phyloP scores from a whole-genome alignment of 495 filamentous ascomycete species.

The Neurospora sp. region DNA sequence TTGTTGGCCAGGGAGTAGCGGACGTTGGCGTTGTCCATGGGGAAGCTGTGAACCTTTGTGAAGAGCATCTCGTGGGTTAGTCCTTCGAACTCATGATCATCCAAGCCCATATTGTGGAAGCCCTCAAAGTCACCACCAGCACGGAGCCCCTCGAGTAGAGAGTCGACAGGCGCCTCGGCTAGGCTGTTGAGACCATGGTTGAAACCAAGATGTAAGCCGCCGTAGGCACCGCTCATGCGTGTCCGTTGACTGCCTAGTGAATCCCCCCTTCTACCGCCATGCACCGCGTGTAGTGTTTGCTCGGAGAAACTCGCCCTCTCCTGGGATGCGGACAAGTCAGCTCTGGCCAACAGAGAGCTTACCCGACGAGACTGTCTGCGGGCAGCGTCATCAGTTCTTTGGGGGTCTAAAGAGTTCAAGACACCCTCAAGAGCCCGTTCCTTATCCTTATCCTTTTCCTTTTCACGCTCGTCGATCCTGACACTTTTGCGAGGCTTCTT shows the following conservation, averaged over 20 bases:
- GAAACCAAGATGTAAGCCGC: constrained; percentile 25
- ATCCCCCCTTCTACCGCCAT: constrained; percentile 47
- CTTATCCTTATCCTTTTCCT: constrained; percentile 43
- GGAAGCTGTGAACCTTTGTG: constrained; percentile 60
- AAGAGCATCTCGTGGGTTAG: constrained; percentile 66
- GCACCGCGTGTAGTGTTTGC: constrained; percentile 41
- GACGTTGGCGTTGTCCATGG: constrained; percentile 51
- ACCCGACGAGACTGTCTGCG: constrained; percentile 74
- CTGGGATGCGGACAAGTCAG: constrained; percentile 70
- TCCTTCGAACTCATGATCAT: constrained; percentile 57
- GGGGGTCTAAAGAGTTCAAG: constrained; percentile 62
- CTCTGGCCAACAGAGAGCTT: constrained; percentile 84
- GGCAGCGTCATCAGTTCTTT: constrained; percentile 54
- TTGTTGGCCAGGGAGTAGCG: constrained; percentile 42
- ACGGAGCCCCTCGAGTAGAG: constrained; percentile 58
- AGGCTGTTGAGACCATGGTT: constrained; percentile 39
- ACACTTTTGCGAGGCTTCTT: constrained; percentile 36
- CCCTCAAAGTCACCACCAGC: constrained; percentile 52
- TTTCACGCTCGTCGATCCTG: constrained; percentile 15
- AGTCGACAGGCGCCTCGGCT: constrained; percentile 59
- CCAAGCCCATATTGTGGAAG: constrained; percentile 59
- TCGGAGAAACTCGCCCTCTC: constrained; percentile 68
- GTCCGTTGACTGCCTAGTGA: constrained; percentile 64
- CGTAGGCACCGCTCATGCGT: constrained; percentile 48
- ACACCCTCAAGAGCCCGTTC: constrained; percentile 43